These are phyloP conservation scores for Coelastrella sp. DNA, from an alignment of 139 green algal species.

Conservation along the genomic window DNA sequence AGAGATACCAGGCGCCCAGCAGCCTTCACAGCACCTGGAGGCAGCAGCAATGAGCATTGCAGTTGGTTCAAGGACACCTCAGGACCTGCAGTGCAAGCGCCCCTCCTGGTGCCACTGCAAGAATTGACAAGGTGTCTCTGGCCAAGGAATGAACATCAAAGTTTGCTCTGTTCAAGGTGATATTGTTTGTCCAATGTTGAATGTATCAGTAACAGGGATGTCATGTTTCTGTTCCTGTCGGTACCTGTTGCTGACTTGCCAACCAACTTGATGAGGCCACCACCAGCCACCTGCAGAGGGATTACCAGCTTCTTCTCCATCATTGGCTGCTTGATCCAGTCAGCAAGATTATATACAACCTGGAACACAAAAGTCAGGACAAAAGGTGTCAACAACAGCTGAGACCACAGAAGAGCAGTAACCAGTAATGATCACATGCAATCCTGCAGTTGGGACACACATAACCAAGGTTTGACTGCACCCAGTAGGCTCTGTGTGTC, in stretches of 20 bases:
- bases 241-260: background rate
- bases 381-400: background rate
- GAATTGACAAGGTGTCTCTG: no score
- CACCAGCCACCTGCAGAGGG: background rate
- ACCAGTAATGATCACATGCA: background rate
- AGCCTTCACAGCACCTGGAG: background rate
- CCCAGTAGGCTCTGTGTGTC: no score
- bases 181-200: no score
- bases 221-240: background rate
- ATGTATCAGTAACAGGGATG: background rate
- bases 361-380: background rate
- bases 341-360: conserved; percentile 22
- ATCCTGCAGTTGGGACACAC: no score
- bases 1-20: background rate
- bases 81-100: no score
- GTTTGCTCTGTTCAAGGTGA: no score
- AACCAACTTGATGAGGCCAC: conserved; percentile 8
- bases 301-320: conserved; percentile 27
- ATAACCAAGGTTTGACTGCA: no score
- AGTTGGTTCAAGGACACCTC: no score
- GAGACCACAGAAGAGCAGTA: background rate
- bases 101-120: no score
- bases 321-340: conserved; percentile 39
- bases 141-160: no score
- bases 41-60: no score